Conservation (phyloP, 306 rosid species). For the Gleditsia sinensis region DNA sequence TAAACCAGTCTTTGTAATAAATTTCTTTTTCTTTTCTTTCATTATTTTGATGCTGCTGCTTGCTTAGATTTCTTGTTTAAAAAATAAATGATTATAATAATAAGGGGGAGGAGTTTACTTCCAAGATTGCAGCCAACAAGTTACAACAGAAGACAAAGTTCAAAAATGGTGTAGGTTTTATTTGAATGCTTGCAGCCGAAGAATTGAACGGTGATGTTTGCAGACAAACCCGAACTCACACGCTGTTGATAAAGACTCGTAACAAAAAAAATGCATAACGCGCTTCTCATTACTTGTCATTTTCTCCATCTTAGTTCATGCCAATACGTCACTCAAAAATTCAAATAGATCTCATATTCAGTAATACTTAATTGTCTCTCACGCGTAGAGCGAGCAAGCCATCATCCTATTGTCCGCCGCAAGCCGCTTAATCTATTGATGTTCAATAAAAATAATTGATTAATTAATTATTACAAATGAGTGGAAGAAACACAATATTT, state of each 20-base stretch:
- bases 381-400: constrained; percentile 42
- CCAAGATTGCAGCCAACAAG: background rate
- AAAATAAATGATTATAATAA: no score
- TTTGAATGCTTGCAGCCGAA: constrained; percentile 37
- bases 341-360: constrained; percentile 22
- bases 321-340: constrained; percentile 34
- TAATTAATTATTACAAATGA: no score
- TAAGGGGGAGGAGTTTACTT: background rate
- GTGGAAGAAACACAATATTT: no score
- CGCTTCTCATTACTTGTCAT: constrained; percentile 35
- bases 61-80: no score
- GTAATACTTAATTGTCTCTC: constrained; percentile 33
- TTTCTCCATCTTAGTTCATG: background rate
- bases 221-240: constrained; percentile 16
- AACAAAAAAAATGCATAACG: constrained; percentile 33
- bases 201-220: constrained; percentile 14
- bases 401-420: constrained; percentile 11
- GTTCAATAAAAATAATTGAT: no score
- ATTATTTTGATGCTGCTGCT: no score
- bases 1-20: no score
- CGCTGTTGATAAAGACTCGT: constrained; percentile 33
- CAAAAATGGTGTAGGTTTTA: background rate
- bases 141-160: no score
- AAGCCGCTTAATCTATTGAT: no score
- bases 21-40: no score